Base-by-base conservation (phyloP, 2,329 filamentous ascomycete genomes). In the Dothideomycetes sp. region DNA sequence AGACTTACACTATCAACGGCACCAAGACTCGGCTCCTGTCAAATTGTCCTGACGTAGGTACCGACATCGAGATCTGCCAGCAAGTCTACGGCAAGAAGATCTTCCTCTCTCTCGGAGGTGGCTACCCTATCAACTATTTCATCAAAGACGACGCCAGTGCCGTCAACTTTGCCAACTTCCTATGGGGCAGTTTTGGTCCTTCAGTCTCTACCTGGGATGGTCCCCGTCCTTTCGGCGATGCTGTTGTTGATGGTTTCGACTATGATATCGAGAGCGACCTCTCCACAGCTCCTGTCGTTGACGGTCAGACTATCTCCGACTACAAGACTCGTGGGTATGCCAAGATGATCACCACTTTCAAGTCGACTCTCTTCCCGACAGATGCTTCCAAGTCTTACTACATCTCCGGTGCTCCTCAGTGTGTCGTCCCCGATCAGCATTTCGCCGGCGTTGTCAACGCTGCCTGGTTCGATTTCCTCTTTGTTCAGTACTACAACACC, bases 221-320 rank as follows among this genome's bases (percentile, higher is more conserved):
- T 6, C 67, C 74, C 42, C 74, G 83, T 7, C 82, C 82, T 1
- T 86, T 86, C 55, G 78, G 78, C 40, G 60, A 63, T 10, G 74
- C 77, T 8, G 66, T 74, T 4, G 63, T 87, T 29, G 80, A 87
- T 56, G 83, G 83, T 4, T 85, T 87, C 57, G 82, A 87, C 60
- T 76, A 86, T 48, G 82, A 87, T 57, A 78, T 86, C 47, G 82
- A 86, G 61, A 66, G 73, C 4, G 58, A 60, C 3, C 70, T 73
- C 11, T 59, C 59, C 15, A 30, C 36, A 13, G 38, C 38, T 6
- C 46, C 46, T 23, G 35, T 32, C 10, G 38, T 43, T 24, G 33
- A 46, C 12, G 45, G 42, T 25, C 49, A 45, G 18, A 28, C 55
- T 4, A 54, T 54, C 29, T 22, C 44, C 4, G 50, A 55, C 25